Base-by-base conservation (phyloP, 176 grass and related monocot species). In the Oryza officinalis region DNA sequence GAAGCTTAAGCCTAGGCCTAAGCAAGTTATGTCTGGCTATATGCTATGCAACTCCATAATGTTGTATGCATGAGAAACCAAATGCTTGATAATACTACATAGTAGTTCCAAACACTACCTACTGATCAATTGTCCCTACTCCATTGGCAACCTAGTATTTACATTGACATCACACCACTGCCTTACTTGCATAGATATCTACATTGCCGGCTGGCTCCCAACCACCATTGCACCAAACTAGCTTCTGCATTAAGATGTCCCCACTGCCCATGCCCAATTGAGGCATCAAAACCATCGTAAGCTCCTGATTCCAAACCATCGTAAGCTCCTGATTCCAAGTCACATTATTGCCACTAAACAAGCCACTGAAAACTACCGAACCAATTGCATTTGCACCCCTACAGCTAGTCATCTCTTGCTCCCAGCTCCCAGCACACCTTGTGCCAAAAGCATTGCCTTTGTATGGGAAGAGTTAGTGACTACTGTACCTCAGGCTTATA, bases 31-130 rank as follows among this genome's bases (percentile, higher is more conserved):
- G 12, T 67, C 63, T 32, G 5, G 3, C 32, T 17, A 75, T 8
- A 75, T 64, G 13, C 47, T 70, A 70, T 49, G 52, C 27, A 81
- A 10, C 65, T 35, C 46, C 47, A 76, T 75, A 82, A 47, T 13
- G 9, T 63, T 6, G 27, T 14, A 61, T 27, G 63, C 65, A 72
- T 27, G 45, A 74, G 13, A 65, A 80, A 88, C 37, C 47, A 27
- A 69, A 50, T 27, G 2, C 63, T 57, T 61, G 30, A 27, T 80
- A 26, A 22, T 80, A 27, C 38, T 28, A 35, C 11, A 10, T 23
- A 14, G 31, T 43, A 38, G 15, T 35, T 86, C 9, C 25, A 49
- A 75, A 47, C 67, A 77, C 30, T 15, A 17, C 67, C 6, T 32
- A 49, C n/a, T 4, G 20, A 43, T 13, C 46, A 59, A 79, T 9